phyloP scores from a whole-genome alignment of 2,329 filamentous ascomycete species.

The Fusarium odoratissimum region DNA sequence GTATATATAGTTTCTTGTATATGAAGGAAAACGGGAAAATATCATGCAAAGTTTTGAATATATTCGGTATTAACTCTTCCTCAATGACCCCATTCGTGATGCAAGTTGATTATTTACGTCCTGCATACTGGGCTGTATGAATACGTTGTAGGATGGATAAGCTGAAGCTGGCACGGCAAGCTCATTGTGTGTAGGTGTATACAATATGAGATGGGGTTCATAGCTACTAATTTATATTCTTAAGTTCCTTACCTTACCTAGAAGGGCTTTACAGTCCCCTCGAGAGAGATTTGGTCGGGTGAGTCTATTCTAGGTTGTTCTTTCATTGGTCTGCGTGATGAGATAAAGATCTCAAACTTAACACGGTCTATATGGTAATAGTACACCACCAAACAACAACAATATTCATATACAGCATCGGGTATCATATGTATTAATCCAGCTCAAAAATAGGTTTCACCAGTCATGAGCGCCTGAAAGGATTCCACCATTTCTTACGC shows the following conservation, averaged over 20 bases:
- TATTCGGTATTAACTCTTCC: not conserved
- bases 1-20: too few species aligned
- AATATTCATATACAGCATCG: not conserved
- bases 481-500: conserved; percentile 41
- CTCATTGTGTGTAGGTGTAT: not conserved
- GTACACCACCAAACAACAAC: not conserved
- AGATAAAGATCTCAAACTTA: not conserved
- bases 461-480: conserved; percentile 20
- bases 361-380: not conserved
- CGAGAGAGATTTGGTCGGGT: not conserved
- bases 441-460: not conserved
- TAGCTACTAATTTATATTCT: not conserved
- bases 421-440: not conserved
- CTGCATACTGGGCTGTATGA: not conserved
- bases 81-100: not conserved
- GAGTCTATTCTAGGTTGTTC: not conserved
- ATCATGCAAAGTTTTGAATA: not conserved
- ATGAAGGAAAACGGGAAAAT: not conserved
- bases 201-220: not conserved
- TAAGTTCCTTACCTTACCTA: not conserved
- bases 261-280: not conserved
- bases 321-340: not conserved
- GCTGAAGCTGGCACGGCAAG: not conserved
- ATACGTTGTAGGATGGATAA: not conserved
- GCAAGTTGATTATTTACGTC: not conserved